Percentiles rank a stretch among this genome's conserved stretches.
phyloP scores from a whole-genome alignment of 2,329 filamentous ascomycete genomes.

The Rutstroemia sp. region DNA sequence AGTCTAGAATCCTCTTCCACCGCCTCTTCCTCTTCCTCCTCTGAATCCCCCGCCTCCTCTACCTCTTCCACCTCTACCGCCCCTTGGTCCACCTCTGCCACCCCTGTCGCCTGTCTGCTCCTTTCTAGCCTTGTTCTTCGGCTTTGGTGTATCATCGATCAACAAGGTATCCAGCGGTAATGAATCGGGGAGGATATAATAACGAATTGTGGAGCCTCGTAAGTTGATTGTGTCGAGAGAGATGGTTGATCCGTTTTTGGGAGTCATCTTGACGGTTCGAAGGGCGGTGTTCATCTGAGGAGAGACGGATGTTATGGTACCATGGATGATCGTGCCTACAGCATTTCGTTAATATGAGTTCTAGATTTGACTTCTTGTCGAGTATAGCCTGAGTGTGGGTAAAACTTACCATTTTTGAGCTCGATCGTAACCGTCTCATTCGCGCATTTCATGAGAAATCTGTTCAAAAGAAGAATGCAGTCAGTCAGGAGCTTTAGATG shows the following conservation, averaged over 20 bases:
- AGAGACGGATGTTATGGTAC: conserved; percentile 92
- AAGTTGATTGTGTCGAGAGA: conserved; percentile 93
- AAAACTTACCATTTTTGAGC: conserved; percentile 81
- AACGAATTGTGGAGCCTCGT: conserved; percentile 90
- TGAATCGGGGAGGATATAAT: conserved; percentile 93
- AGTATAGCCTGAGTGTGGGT: background rate
- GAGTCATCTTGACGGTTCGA: conserved; percentile 93
- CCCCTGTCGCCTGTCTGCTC: conserved; percentile 54
- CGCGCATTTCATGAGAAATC: conserved; percentile 98
- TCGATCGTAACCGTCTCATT: conserved; percentile 99
- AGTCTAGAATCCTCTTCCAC: conserved; percentile 31
- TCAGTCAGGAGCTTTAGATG: conserved; percentile 30
- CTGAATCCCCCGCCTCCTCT: conserved; percentile 49
- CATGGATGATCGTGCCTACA: conserved; percentile 86
- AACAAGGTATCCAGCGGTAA: conserved; percentile 90
- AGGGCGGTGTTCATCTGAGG: conserved; percentile 98
- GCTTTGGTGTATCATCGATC: conserved; percentile 94
- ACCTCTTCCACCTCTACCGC: conserved; percentile 43
- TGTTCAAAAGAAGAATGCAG: conserved; percentile 34
- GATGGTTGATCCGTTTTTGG: conserved; percentile 79
- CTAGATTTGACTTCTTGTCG: background rate
- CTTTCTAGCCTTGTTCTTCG: conserved; percentile 99
- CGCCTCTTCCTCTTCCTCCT: conserved; percentile 43
- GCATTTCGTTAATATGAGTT: background rate
- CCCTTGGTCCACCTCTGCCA: conserved; percentile 36